Evolutionary conservation across 2,329 filamentous ascomycete genomes (phyloP).

Genomic region (Microsporum audouinii): DNA sequence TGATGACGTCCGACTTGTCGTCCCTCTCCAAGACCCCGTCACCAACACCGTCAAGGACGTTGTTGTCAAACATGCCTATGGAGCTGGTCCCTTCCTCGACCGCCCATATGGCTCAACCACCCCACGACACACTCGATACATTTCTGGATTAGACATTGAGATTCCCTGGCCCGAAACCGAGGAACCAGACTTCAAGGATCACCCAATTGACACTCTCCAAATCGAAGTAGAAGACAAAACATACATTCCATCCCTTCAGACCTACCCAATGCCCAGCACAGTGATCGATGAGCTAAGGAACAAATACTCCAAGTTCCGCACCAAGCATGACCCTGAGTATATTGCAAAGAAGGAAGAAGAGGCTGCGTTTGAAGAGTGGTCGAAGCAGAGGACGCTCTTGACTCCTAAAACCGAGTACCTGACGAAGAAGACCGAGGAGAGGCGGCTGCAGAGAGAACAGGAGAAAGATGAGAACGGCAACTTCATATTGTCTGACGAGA

Average conservation of each 20-base stretch:
- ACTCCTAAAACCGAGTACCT: constrained; percentile 38
- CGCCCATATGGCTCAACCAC: constrained; percentile 36
- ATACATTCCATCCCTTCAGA: constrained; percentile 65
- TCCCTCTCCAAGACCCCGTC: constrained; percentile 55
- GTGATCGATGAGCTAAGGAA: constrained; percentile 78
- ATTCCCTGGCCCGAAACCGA: constrained; percentile 64
- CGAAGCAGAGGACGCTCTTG: constrained; percentile 35
- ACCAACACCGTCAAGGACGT: constrained; percentile 60
- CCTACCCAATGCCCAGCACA: constrained; percentile 63
- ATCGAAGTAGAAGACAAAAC: constrained; percentile 63
- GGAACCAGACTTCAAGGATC: constrained; percentile 42
- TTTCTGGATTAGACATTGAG: constrained; percentile 58
- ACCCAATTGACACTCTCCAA: constrained; percentile 59
- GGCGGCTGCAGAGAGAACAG: constrained; percentile 25
- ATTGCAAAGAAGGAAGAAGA: constrained; percentile 52
- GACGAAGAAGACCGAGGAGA: constrained; percentile 28
- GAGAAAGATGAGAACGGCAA: constrained; percentile 30
- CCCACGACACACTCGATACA: constrained; percentile 39
- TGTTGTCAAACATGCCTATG: constrained; percentile 60
- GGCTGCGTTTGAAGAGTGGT: constrained; percentile 39
- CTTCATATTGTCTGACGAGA: constrained; percentile 24
- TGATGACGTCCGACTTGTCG: constrained; percentile 66
- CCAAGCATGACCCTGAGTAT: constrained; percentile 65
- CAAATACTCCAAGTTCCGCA: constrained; percentile 71
- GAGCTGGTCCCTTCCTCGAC: constrained; percentile 41